Evolutionary conservation across 345 rosid species (phyloP), one percentile per base, ranked within the genome.

Genomic region (Anastatica hierochuntica): DNA sequence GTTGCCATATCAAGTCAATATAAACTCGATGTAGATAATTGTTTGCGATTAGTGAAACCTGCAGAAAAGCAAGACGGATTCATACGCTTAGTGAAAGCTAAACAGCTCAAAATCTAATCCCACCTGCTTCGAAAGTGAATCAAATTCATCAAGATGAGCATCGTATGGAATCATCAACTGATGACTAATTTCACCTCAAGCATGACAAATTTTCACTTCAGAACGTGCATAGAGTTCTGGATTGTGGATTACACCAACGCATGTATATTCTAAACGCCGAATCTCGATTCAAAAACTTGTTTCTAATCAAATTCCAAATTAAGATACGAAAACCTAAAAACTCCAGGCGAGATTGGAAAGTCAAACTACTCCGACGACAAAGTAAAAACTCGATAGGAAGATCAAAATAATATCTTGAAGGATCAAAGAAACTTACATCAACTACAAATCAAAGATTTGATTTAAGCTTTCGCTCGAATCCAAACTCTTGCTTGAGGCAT

Each of bases 1-100:
- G 69, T 75, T 1, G 59, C 59, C 79, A 71, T 71, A 19, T 36
- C 51, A 49, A 62, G 6, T 31, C 58, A 56, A 50, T 60, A 6
- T 18, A 14, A 43, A 27, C 61, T 52, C 61, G 16, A 44, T 16
- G 12, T n/a, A 10, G 13, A 40, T 67, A 24, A 48, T 20, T 15
- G 36, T 37, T 29, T 6, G 1, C 6, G 10, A 24, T 53, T 60
- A 53, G 53, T 40, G 12, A 40, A 51, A 43, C 38, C 62, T 67
- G 57, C 39, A 35, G 2, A 35, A 19, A 58, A 16, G 6, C n/a
- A 40, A 44, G 45, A 11, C 9, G 1, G 1, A 55, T 3, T n/a
- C 26, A 1, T 38, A 13, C 5, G 3, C 35, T 46, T 3, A 19
- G n/a, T n/a, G n/a, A n/a, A n/a, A n/a, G n/a, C 13, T 33, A 21